Base-by-base conservation (phyloP, 108 stramenopile genomes). In the Cyclotella choctawhatcheeana region DNA sequence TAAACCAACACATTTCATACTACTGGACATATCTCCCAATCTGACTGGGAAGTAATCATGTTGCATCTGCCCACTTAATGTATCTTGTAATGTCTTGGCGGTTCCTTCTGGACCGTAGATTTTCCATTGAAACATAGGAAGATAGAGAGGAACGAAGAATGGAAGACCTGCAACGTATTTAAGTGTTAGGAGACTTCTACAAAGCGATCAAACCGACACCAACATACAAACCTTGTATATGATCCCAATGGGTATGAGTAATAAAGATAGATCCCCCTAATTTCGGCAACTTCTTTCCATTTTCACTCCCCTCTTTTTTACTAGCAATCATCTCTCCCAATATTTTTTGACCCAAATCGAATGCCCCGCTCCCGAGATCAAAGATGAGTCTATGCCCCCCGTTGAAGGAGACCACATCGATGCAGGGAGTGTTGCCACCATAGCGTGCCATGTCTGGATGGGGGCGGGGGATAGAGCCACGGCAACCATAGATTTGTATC, bases 231-330 rank as follows among this genome's bases (percentile, higher is more conserved):
- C 72, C 72, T 35, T 77, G 76, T 18, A 77, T 77, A 31, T 77
- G 76, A 33, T 77, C 76, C 76, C 76, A 77, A 71, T 77, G 76
- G 16, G 76, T 77, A 60, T 65, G 76, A 8, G 76, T 77, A 12
- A 77, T 71, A 35, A 77, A 60, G 48, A 77, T 77, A 25, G 61
- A 47, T 18, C 76, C 76, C 5, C 76, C 76, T 27, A 54, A 56
- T 22, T 64, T 71, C 6, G 62, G 52, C 14, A 35, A 29, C 17
- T 16, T 44, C 32, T 73, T 37, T 35, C 62, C 44, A 14, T 64
- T 54, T 16, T 18, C 31, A 20, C 44, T 31, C 18, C 47, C 55
- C 56, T 44, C 20, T 40, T 58, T 69, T 44, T 61, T 67, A 12
- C 48, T 24, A 16, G 60, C 66, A 61, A 74, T 58, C 73, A 80